Evolutionary conservation across 2,329 filamentous ascomycete genomes (phyloP).

Genomic region (Nigrograna mackinnonii): DNA sequence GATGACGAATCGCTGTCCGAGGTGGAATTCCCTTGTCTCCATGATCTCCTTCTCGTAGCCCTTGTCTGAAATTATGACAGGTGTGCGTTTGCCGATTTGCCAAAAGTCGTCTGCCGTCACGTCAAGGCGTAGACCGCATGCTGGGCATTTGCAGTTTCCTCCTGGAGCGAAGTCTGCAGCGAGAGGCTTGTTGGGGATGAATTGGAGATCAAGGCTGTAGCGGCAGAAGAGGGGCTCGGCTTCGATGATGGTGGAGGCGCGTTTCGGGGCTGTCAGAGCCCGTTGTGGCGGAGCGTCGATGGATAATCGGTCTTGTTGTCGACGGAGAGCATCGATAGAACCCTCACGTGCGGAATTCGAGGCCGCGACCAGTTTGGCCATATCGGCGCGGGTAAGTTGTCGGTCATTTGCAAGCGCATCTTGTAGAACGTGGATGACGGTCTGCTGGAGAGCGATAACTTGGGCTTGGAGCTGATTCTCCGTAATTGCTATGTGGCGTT

Average conservation of each 20-base stretch:
- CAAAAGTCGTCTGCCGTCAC: slow-evolving; percentile 40
- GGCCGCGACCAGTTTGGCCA: slow-evolving; percentile 43
- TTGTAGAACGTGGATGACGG: slow-evolving; percentile 48
- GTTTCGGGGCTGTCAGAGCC: slow-evolving; percentile 22
- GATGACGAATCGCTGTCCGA: slow-evolving; percentile 41
- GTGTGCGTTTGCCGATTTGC: slow-evolving; percentile 40
- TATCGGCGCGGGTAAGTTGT: slow-evolving; percentile 41
- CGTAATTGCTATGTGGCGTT: slow-evolving; percentile 33
- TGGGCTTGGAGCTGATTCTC: slow-evolving; percentile 48
- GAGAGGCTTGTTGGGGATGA: slow-evolving; percentile 29
- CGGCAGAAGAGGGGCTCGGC: slow-evolving; percentile 34
- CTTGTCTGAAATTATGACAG: slow-evolving; percentile 21
- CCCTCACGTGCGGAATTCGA: slow-evolving; percentile 46
- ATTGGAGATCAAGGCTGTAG: slow-evolving; percentile 39
- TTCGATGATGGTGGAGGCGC: slow-evolving; percentile 24
- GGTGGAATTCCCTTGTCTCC: slow-evolving; percentile 38
- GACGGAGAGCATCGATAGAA: slow-evolving; percentile 41
- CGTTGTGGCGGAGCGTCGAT: slow-evolving; percentile 13
- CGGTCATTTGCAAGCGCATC: slow-evolving; percentile 47
- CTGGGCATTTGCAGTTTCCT: slow-evolving; percentile 32
- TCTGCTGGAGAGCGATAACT: slow-evolving; percentile 47
- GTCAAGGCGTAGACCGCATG: slow-evolving; percentile 28
- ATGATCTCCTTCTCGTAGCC: slow-evolving; percentile 34
- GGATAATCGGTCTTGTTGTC: slow-evolving; percentile 37
- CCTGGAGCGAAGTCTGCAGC: slow-evolving; percentile 34